phyloP scores from a whole-genome alignment of 2,329 filamentous ascomycete species.

The Botrytis fabae region DNA sequence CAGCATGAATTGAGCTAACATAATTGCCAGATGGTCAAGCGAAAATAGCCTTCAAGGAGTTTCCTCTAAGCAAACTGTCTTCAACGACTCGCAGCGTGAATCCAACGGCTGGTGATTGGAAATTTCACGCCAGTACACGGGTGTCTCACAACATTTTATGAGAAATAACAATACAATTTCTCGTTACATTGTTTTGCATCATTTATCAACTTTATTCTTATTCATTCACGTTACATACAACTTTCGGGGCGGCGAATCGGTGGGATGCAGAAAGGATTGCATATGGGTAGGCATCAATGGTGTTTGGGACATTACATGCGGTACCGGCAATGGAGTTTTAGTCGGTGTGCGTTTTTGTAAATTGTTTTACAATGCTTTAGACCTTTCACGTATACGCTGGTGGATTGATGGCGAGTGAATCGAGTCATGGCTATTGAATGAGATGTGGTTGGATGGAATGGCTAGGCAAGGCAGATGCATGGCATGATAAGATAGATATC shows the following conservation, averaged over 20 bases:
- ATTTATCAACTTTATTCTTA: slow-evolving; percentile 2
- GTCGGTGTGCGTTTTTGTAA: neutral
- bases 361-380: neutral
- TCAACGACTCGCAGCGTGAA: slow-evolving; percentile 26
- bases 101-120: slow-evolving; percentile 32
- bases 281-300: slow-evolving; percentile 21
- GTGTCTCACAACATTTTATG: slow-evolving; percentile 14
- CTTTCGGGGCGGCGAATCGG: slow-evolving; percentile 25
- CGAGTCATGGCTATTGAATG: neutral
- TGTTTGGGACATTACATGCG: slow-evolving; percentile 17
- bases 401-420: slow-evolving; percentile 9
- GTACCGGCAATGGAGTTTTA: slow-evolving; percentile 9
- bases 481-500: slow-evolving; percentile 1
- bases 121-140: neutral
- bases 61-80: slow-evolving; percentile 21
- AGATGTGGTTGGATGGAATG: slow-evolving; percentile 4
- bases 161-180: slow-evolving; percentile 4
- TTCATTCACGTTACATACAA: slow-evolving; percentile 15
- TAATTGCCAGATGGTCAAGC: slow-evolving; percentile 34
- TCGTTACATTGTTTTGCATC: slow-evolving; percentile 21
- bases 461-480: neutral
- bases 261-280: slow-evolving; percentile 18
- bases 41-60: slow-evolving; percentile 23
- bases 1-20: slow-evolving; percentile 6
- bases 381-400: slow-evolving; percentile 11